Percentiles rank a stretch among this genome's conserved stretches.
phyloP scores from a whole-genome alignment of 116 monocot species.

The Cymodocea nodosa region DNA sequence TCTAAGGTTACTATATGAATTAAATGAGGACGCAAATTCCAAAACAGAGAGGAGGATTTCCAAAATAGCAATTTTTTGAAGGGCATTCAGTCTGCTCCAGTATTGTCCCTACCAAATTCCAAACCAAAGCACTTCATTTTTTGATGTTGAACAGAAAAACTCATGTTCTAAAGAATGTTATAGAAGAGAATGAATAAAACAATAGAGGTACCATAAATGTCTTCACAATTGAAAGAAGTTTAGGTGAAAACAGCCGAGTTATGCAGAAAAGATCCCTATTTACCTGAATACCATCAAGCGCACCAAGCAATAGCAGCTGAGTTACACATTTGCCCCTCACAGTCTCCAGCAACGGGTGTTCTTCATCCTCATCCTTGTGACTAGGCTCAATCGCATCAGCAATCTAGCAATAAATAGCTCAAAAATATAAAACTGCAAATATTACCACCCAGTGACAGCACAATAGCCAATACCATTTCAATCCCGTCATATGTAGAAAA shows the following conservation, averaged over 20 bases:
- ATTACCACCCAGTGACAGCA: too few species aligned
- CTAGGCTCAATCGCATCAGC: slow-evolving; percentile 37
- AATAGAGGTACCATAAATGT: neutral
- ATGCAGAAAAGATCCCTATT: neutral
- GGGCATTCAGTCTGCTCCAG: slow-evolving; percentile 69
- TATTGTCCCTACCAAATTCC: slow-evolving; percentile 46
- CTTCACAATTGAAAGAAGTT: neutral
- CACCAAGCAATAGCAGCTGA: slow-evolving; percentile 76
- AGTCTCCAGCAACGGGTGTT: slow-evolving; percentile 56
- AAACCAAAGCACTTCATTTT: neutral
- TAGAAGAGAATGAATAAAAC: neutral
- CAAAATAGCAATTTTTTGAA: slow-evolving; percentile 86
- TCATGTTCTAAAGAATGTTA: neutral
- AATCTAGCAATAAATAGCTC: slow-evolving; percentile 23
- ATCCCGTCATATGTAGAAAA: too few species aligned
- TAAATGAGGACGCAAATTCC: slow-evolving; percentile 92
- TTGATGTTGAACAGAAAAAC: neutral
- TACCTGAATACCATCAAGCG: slow-evolving; percentile 93
- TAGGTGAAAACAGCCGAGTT: neutral
- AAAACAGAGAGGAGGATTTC: slow-evolving; percentile 82
- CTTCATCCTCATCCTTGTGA: slow-evolving; percentile 43
- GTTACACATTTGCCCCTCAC: slow-evolving; percentile 92
- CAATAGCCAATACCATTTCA: too few species aligned
- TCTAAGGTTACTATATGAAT: slow-evolving; percentile 84
- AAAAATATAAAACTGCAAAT: slow-evolving; percentile 5